phyloP scores from a whole-genome alignment of 2,329 filamentous ascomycete species.

The Ilyonectria mors-panacis region DNA sequence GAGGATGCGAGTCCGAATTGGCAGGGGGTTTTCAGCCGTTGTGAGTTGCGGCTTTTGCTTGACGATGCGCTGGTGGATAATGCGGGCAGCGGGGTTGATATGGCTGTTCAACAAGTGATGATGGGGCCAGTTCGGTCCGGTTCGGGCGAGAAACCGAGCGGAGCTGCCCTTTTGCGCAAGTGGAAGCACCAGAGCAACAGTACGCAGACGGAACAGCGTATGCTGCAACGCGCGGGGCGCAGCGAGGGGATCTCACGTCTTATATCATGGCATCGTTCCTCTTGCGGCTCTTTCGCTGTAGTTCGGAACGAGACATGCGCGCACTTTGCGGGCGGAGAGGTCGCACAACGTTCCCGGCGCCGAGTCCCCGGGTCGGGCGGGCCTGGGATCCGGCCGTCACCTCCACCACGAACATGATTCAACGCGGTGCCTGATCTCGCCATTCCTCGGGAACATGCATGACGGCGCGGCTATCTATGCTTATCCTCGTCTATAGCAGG shows the following conservation, averaged over 20 bases:
- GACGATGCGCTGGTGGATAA: neutral
- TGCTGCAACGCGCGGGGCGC: neutral
- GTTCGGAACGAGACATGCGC: neutral
- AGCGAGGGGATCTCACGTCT: neutral
- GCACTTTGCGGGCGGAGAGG: constrained; percentile 20
- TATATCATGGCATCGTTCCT: neutral
- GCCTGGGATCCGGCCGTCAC: constrained; percentile 40
- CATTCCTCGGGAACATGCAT: constrained; percentile 18
- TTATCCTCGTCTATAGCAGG: constrained; percentile 7
- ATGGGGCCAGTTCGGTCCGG: constrained; percentile 27
- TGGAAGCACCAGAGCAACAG: neutral
- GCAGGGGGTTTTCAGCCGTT: neutral
- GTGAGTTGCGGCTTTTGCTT: constrained; percentile 17
- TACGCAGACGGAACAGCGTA: neutral
- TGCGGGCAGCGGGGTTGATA: constrained; percentile 25
- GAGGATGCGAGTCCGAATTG: neutral
- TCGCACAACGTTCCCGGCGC: constrained; percentile 24
- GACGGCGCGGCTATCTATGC: constrained; percentile 20
- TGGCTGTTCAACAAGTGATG: neutral
- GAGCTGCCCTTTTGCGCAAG: constrained; percentile 10
- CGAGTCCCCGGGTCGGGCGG: constrained; percentile 40
- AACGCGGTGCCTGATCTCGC: constrained; percentile 4
- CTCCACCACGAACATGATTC: constrained; percentile 7
- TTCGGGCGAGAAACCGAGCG: constrained; percentile 29
- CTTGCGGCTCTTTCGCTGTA: neutral